Percentiles rank a stretch among this genome's conserved stretches.
These are phyloP conservation scores for Bolboschoenus planiculmis DNA, from an alignment of 176 grass and related monocot species.

Conservation along the genomic window DNA sequence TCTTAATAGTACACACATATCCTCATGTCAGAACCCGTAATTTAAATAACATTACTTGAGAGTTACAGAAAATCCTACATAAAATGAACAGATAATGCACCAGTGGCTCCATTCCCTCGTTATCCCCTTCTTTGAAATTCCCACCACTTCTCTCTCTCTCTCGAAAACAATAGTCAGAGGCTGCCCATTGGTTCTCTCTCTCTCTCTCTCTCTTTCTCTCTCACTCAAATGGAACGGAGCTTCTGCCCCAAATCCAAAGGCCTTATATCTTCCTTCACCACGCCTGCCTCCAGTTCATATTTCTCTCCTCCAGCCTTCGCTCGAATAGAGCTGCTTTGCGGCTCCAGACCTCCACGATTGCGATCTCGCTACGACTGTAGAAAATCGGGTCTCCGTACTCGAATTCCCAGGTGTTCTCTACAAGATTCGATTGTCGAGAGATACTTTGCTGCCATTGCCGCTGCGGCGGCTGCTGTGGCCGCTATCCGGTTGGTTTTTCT, in stretches of 20 bases:
- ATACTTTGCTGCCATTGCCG: constrained; percentile 7
- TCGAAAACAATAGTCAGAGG: no score
- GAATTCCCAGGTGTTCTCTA: constrained; percentile 1
- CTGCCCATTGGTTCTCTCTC: background rate
- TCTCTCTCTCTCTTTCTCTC: background rate
- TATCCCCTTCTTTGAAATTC: constrained; percentile 20
- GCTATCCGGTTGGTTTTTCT: constrained; percentile 4
- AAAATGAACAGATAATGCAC: background rate
- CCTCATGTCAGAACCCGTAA: background rate
- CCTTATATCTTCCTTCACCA: constrained; percentile 8
- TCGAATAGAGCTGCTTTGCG: background rate
- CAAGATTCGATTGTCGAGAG: constrained; percentile 10
- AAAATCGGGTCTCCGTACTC: background rate
- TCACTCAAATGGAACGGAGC: background rate
- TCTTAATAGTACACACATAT: background rate
- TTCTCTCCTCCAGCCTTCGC: constrained; percentile 2
- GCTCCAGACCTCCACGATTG: constrained; percentile 5
- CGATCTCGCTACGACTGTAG: background rate
- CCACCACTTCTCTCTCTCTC: background rate
- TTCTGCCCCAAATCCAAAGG: constrained; percentile 17
- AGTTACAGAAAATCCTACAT: background rate
- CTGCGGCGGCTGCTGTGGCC: background rate
- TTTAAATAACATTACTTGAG: background rate
- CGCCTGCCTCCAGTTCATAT: background rate
- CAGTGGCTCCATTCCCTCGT: constrained; percentile 18